Conservation (phyloP, 495 filamentous ascomycete species). For the Annulohypoxylon maeteangense region DNA sequence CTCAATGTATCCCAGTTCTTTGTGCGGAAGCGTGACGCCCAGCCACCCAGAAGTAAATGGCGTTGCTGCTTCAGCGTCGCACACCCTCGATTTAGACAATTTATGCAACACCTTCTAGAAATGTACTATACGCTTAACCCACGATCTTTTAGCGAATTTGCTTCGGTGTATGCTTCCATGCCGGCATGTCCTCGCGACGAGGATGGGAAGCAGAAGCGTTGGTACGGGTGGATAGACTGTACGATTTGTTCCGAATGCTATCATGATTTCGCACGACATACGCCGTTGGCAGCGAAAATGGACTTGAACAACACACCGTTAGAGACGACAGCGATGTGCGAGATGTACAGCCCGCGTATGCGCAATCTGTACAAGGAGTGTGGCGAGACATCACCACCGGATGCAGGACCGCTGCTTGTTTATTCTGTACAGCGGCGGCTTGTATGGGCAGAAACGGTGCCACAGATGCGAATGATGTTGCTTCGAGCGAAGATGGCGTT, state of each 20-base stretch:
- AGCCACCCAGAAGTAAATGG: conserved; percentile 29
- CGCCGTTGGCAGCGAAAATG: conserved; percentile 43
- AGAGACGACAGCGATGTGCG: conserved; percentile 46
- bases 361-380: conserved; percentile 46
- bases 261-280: conserved; percentile 48
- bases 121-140: conserved; percentile 33
- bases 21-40: conserved; percentile 20
- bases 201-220: conserved; percentile 42
- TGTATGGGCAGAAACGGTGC: conserved; percentile 41
- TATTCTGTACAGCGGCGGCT: conserved; percentile 33
- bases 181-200: conserved; percentile 47
- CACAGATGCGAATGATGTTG: conserved; percentile 40
- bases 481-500: conserved; percentile 33
- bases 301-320: conserved; percentile 39
- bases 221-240: conserved; percentile 54
- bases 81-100: conserved; percentile 30
- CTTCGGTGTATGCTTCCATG: conserved; percentile 43
- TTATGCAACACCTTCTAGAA: conserved; percentile 33
- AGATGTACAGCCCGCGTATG: conserved; percentile 54
- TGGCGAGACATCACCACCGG: conserved; percentile 37
- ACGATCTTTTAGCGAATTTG: conserved; percentile 28
- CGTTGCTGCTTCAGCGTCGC: conserved; percentile 38
- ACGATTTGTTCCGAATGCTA: conserved; percentile 55
- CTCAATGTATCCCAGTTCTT: conserved; percentile 46
- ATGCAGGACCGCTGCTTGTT: conserved; percentile 25